Base-by-base conservation (phyloP, 2,329 filamentous ascomycete species). In the Elsinoe arachidis region DNA sequence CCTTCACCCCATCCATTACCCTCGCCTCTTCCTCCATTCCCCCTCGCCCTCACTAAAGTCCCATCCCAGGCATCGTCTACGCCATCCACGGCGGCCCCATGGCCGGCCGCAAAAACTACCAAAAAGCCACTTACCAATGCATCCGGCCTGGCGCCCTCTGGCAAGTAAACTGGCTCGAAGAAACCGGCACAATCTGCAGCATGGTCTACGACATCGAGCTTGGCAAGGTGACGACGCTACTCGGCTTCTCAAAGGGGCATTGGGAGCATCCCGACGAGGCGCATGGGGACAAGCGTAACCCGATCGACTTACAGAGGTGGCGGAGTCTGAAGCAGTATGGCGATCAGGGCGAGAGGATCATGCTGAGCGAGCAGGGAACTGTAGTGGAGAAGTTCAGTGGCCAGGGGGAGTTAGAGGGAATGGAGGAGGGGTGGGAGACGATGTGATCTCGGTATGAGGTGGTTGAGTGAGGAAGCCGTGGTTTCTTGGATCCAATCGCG, bases 111-210 rank as follows among this genome's bases (percentile, higher is more conserved):
- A 68, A 70, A 54, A 81, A 81, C 65, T 81, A 75, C 65, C 79
- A 82, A 62, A 72, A 74, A 1, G 78, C 74, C 11, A 77, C 75
- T 1, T 83, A 79, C 62, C 80, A 82, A 63, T 83, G 80, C 66
- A 76, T 83, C 26, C 73, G 80, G 0, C 76, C 78, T 0, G 78
- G 78, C 1, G 80, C 83, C 65, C 64, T 82, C 0, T 83, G 80
- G 80, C 80, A 83, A 62, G 76, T 78, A 61, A 82, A 80, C 59
- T 83, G 80, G 80, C 73, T 83, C 1, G 79, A 83, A 58, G 80
- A 83, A 67, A 83, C 80, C 0, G 80, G 80, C 0, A 82, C 79
- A 0, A 73, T 83, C 1, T 76, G 76, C 56, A 81, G 77, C 1
- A 65, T 80, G 0, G 78, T 82, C 1, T 83, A 79, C 61, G 80